phyloP scores from a whole-genome alignment of 2,329 filamentous ascomycete genomes.

The Neonectria neomacrospora region DNA sequence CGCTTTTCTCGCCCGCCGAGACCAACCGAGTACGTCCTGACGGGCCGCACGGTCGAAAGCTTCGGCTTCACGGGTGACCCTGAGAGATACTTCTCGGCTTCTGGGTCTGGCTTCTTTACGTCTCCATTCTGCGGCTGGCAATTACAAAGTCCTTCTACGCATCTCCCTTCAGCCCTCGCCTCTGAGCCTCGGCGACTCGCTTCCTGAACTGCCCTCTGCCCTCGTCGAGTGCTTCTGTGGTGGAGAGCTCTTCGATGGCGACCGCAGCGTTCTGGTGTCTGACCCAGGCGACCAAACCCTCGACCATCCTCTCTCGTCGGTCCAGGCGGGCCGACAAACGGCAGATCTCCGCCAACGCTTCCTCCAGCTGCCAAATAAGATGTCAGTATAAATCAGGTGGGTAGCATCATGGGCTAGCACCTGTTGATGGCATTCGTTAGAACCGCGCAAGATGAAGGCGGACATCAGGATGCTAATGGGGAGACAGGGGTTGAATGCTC shows the following conservation, averaged over 20 bases:
- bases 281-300: too few relatives aligned
- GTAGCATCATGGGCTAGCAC: too few relatives aligned
- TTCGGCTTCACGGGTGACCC: constrained; percentile 68
- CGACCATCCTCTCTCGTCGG: too few relatives aligned
- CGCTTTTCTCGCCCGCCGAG: constrained; percentile 35
- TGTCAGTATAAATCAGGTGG: too few relatives aligned
- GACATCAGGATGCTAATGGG: too few relatives aligned
- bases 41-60: constrained; percentile 65
- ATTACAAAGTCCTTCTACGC: constrained; percentile 61
- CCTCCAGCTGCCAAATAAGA: too few relatives aligned
- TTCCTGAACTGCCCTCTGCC: constrained; percentile 60
- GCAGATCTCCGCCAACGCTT: too few relatives aligned
- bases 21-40: constrained; percentile 72
- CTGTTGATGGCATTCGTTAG: too few relatives aligned
- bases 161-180: constrained; percentile 47
- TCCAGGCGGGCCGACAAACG: too few relatives aligned
- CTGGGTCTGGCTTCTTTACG: constrained; percentile 52
- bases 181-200: constrained; percentile 61
- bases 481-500: too few relatives aligned
- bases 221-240: constrained; percentile 61
- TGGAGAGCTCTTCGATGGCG: constrained; percentile 62
- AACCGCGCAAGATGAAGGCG: too few relatives aligned
- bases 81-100: constrained; percentile 49
- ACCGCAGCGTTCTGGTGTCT: too few relatives aligned
- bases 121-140: constrained; percentile 62